Evolutionary conservation across 2,329 filamentous ascomycete genomes (phyloP).

Genomic region (Parastagonospora nodorum): DNA sequence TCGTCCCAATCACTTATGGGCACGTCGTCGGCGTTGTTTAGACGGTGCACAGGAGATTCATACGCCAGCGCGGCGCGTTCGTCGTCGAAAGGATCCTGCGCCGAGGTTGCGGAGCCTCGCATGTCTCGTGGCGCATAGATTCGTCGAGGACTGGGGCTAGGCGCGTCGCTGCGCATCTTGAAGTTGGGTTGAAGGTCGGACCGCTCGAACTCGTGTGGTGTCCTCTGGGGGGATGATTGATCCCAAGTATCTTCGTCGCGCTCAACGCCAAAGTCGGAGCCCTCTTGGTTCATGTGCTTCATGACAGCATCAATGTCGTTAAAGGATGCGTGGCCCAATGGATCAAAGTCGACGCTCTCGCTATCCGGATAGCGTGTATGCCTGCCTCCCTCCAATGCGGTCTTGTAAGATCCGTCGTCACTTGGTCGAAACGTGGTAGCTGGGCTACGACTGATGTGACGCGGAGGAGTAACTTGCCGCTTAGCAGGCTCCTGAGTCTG

Average conservation of each 20-base stretch:
- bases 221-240: conserved; percentile 38
- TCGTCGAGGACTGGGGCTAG: conserved; percentile 72
- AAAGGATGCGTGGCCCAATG: conserved; percentile 58
- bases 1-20: conserved; percentile 92
- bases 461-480: conserved; percentile 20
- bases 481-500: conserved; percentile 31
- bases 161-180: conserved; percentile 68
- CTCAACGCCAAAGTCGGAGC: conserved; percentile 76
- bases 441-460: conserved; percentile 41
- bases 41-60: conserved; percentile 64
- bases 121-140: conserved; percentile 40
- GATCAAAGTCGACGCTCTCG: conserved; percentile 44
- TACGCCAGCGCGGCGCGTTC: conserved; percentile 62
- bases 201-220: conserved; percentile 40
- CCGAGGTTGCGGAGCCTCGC: conserved; percentile 42
- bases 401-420: conserved; percentile 47
- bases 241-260: conserved; percentile 57
- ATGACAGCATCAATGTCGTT: conserved; percentile 94
- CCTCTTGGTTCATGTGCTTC: conserved; percentile 76
- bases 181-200: conserved; percentile 41
- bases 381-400: conserved; percentile 41
- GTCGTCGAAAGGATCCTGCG: conserved; percentile 65
- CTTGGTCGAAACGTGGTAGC: conserved; percentile 48
- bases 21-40: conserved; percentile 67
- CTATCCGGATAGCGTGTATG: conserved; percentile 42